A percentile compares a stretch with the other conserved stretches of the same genome.
Conservation (phyloP, 2,329 filamentous ascomycete genomes). For the Thermoascus crustaceus region DNA sequence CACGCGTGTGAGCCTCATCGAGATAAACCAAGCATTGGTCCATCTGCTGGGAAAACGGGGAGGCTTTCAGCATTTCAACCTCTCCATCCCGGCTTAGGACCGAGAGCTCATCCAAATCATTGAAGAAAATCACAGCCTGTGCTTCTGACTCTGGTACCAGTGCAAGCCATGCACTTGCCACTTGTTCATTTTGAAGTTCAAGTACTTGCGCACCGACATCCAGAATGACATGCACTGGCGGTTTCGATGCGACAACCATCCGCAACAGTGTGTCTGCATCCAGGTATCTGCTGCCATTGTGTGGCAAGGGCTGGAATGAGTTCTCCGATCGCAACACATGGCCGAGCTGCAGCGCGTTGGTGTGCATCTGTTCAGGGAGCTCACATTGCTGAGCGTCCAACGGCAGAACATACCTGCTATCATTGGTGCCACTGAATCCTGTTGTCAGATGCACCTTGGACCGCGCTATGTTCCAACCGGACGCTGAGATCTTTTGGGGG, state of each 20-base stretch:
- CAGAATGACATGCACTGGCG: constrained; percentile 51
- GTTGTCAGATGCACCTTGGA: constrained; percentile 44
- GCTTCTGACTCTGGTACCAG: constrained; percentile 12
- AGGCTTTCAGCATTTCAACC: constrained; percentile 42
- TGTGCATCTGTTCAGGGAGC: constrained; percentile 48
- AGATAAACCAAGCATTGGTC: constrained; percentile 58
- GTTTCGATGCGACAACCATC: constrained; percentile 32
- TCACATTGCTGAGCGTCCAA: constrained; percentile 50
- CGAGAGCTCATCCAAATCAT: constrained; percentile 20
- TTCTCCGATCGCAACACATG: constrained; percentile 52
- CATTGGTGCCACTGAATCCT: constrained; percentile 65
- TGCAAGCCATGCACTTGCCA: constrained; percentile 50
- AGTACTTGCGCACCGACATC: constrained; percentile 65
- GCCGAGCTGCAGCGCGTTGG: constrained; percentile 58
- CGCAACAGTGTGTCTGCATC: constrained; percentile 38
- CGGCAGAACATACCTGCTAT: constrained; percentile 52
- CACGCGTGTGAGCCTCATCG: constrained; percentile 62
- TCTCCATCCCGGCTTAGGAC: constrained; percentile 21
- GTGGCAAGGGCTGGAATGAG: constrained; percentile 8
- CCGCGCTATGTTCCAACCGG: constrained; percentile 56
- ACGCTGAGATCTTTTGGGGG: constrained; percentile 53
- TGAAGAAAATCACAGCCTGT: constrained; percentile 51
- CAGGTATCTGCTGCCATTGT: constrained; percentile 7
- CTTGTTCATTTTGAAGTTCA: constrained; percentile 50
- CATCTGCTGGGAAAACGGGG: constrained; percentile 50